Evolutionary conservation across 441 rosid species (phyloP).

Genomic region (Euphorbia celastroides): DNA sequence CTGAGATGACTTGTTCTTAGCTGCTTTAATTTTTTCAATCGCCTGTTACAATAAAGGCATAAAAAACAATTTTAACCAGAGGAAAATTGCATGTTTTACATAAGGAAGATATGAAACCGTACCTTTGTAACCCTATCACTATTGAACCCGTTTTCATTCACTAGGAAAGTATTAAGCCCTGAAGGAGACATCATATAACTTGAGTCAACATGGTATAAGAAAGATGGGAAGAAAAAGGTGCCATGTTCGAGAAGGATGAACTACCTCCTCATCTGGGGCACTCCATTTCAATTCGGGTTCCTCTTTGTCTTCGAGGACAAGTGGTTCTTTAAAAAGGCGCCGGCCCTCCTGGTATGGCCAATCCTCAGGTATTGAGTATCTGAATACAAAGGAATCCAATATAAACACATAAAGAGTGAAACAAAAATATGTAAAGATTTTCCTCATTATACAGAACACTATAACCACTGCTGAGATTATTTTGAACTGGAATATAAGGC

Average conservation of each 20-base stretch:
- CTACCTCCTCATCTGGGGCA: constrained; percentile 67
- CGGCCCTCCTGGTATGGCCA: constrained; percentile 96
- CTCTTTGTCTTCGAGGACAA: constrained; percentile 53
- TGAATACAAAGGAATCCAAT: constrained; percentile 21
- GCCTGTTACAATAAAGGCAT: constrained; percentile 45
- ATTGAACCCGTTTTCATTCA: constrained; percentile 86
- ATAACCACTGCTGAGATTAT: neutral
- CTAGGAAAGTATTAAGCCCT: constrained; percentile 73
- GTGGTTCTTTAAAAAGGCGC: constrained; percentile 74
- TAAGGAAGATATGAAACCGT: constrained; percentile 3
- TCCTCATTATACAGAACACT: neutral
- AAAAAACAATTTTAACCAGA: constrained; percentile 7
- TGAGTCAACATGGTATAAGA: constrained; percentile 4
- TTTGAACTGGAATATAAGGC: no score
- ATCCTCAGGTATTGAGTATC: constrained; percentile 81
- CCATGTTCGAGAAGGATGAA: constrained; percentile 5
- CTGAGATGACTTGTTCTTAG: constrained; percentile 91
- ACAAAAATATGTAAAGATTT: neutral
- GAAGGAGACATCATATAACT: constrained; percentile 11
- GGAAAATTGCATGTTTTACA: constrained; percentile 7
- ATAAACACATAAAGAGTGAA: neutral
- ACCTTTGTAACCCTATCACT: constrained; percentile 86
- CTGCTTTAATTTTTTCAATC: constrained; percentile 82
- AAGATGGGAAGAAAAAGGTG: neutral
- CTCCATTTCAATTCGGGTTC: constrained; percentile 82